Evolutionary conservation across 352 stramenopile species (phyloP), one percentile per base, ranked within the genome.

Genomic region (Globisporangium yorkense): DNA sequence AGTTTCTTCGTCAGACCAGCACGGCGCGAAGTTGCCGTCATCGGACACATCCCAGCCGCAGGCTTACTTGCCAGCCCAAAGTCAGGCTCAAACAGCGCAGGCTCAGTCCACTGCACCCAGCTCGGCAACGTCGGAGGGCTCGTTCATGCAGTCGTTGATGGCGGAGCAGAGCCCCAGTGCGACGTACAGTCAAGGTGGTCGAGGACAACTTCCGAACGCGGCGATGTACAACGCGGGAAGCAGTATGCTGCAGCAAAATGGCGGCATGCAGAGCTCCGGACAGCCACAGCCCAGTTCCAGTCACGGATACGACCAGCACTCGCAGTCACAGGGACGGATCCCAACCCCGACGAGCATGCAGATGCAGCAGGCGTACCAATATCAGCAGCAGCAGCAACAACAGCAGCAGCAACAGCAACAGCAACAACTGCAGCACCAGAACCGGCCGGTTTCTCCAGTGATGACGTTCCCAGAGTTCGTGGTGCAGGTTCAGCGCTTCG

Each of bases 401-500:
- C 53, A 72, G n/a, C 61, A 71, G 8, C 67, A 75, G 3, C 57
- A 56, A 3, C 70, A 62, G 29, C 70, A 76, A 29, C 29, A 65
- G 12, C 46, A 61, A 15, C 56, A 76, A 21, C 62, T 72, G 12
- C 68, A 77, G 8, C 57, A 57, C 5, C 72, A 75, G 44, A 21
- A 50, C 12, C 52, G 50, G 10, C 63, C 65, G 18, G 54, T 57
- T 40, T 47, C 58, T 27, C 51, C 48, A 29, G 13, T 49, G 13
- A 61, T 62, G 18, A 80, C 60, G 40, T 71, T 83, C n/a, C 64
- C 77, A 21, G 83, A 88, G 37, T 92, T 92, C 63, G 73, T 70
- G 15, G 67, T 65, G 6, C 83, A 89, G 55, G 76, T 89, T 4
- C 75, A 89, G 57, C 83, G 87, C 37, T 72, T 88, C 15, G 77